phyloP scores from a whole-genome alignment of 441 rosid species.

The Flueggea neowawraea region DNA sequence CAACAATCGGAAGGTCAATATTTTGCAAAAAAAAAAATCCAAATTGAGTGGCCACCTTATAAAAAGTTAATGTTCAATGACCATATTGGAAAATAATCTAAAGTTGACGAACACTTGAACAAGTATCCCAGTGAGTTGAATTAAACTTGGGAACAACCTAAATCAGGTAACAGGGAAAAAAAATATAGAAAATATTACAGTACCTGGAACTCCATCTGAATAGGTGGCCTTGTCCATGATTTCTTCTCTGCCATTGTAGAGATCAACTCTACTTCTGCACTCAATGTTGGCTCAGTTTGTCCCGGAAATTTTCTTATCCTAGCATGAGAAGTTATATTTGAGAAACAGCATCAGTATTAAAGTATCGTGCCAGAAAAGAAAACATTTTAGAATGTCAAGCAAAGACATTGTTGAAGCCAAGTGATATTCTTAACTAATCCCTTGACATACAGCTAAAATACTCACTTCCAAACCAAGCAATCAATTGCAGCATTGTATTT shows the following conservation, averaged over 20 bases:
- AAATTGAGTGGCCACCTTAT: no score
- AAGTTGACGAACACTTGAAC: no score
- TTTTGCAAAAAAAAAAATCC: no score
- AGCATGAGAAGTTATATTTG: background rate
- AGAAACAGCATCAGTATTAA: no score
- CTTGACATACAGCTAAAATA: slow-evolving; percentile 1
- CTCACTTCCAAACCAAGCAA: slow-evolving; percentile 99
- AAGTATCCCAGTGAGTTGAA: background rate
- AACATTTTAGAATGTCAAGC: no score
- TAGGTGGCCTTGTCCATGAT: slow-evolving; percentile 97
- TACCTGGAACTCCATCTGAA: slow-evolving; percentile 99
- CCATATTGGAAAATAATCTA: no score
- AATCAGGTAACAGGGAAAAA: background rate
- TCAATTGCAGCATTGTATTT: slow-evolving; percentile 96
- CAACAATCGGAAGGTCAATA: no score
- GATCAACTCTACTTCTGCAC: slow-evolving; percentile 97
- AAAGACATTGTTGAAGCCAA: no score
- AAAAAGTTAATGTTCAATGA: no score
- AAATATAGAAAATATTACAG: slow-evolving; percentile 13
- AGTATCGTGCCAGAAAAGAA: no score
- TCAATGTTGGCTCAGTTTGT: slow-evolving; percentile 96
- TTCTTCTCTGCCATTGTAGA: slow-evolving; percentile 94
- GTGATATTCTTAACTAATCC: no score
- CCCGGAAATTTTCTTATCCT: slow-evolving; percentile 99
- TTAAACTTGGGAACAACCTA: background rate